Percentiles rank a stretch among this genome's conserved stretches.
Conservation (phyloP, 306 rosid species). For the Gleditsia sinensis region DNA sequence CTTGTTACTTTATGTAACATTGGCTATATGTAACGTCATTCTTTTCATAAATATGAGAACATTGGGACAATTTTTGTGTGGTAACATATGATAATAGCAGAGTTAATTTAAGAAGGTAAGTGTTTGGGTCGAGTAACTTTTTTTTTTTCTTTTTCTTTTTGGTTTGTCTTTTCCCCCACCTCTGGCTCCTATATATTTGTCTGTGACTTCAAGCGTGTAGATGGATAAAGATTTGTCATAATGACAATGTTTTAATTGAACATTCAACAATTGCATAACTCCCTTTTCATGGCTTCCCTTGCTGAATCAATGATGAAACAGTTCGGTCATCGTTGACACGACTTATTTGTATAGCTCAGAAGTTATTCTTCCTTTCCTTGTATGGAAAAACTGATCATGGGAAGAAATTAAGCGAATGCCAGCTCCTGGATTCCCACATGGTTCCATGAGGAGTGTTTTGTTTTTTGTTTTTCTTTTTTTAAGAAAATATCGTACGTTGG, state of each 20-base stretch:
- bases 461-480: conserved; percentile 32
- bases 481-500: neutral
- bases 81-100: too few species aligned
- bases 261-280: neutral
- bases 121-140: too few species aligned
- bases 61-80: neutral
- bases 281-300: neutral
- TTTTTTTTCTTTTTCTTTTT: too few species aligned
- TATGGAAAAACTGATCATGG: neutral
- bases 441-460: conserved; percentile 15
- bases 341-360: neutral
- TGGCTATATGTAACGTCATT: neutral
- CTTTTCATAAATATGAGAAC: neutral
- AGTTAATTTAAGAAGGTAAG: too few species aligned
- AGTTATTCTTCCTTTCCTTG: neutral
- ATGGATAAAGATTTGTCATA: neutral
- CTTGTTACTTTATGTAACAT: neutral
- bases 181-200: neutral
- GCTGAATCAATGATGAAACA: neutral
- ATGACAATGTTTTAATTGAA: neutral
- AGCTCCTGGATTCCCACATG: conserved; percentile 28
- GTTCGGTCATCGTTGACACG: neutral
- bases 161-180: too few species aligned
- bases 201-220: neutral
- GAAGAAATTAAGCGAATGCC: neutral